Evolutionary conservation across 1,139 yeast genomes (phyloP), one percentile per base, ranked within the genome.

Genomic region (Trichomonascaceae sp.): DNA sequence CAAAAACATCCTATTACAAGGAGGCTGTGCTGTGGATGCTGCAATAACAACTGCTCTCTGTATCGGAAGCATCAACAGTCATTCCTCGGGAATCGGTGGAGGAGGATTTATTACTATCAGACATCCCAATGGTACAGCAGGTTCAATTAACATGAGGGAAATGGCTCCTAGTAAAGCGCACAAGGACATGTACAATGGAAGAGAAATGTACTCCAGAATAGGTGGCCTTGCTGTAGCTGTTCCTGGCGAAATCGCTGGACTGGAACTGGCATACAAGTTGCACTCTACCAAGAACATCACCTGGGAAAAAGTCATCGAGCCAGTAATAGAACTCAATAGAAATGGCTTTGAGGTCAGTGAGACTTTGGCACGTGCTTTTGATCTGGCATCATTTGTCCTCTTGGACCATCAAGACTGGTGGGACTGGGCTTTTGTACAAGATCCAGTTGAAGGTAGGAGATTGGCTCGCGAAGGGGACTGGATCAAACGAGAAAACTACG

Each of bases 11-110:
- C 70, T 89, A 19, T 63, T 71, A 41, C 64, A 62, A 47, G 78
- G 79, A 17, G 93, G 93, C 1, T 86, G 85, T 51, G 97, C 97
- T 0, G 96, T 96, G 0, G 98, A 93, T 67, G 96, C 97, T 0
- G 89, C 96, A 0, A 84, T 93, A 1, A 86, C 96, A 0, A 87
- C 88, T 18, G 89, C 96, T 0, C 74, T 93, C 27, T 93, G 99
- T 67, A 82, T 93, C 43, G 98, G 98, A 1, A 77, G 88, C 55
- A 72, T 88, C 45, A 87, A 88, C 66, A 83, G 90, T 57, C 90
- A 83, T 66, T 85, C 91, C 49, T 83, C 95, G 3, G 98, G 99
- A 0, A 82, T 91, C 50, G 99, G 99, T 1, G 99, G 98, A 3
- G 97, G 97, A 9, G 87, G 86, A 0, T 88, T 79, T 64, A 85